Conservation (phyloP, 306 rosid genomes). For the Prunus campanulata region DNA sequence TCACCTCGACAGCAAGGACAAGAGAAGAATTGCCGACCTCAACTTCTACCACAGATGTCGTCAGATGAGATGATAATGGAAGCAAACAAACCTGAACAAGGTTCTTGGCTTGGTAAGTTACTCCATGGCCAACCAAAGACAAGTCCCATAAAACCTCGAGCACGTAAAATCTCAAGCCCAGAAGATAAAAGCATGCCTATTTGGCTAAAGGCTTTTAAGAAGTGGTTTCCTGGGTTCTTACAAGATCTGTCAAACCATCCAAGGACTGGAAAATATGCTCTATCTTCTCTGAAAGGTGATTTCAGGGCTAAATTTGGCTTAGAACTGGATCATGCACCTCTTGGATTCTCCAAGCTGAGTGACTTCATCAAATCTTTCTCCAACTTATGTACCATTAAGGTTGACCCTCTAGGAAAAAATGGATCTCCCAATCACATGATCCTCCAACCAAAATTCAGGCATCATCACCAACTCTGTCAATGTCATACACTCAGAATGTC, state of each 20-base stretch:
- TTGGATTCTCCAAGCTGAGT: conserved; percentile 41
- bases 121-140: conserved; percentile 4
- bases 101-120: conserved; percentile 23
- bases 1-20: conserved; percentile 7
- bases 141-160: conserved; percentile 17
- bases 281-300: conserved; percentile 42
- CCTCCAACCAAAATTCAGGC: conserved; percentile 25
- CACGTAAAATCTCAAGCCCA: not conserved
- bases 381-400: conserved; percentile 25
- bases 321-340: conserved; percentile 37
- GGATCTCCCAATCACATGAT: conserved; percentile 37
- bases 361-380: conserved; percentile 38
- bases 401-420: conserved; percentile 18
- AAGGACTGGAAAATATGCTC: conserved; percentile 35
- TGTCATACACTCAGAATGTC: not conserved
- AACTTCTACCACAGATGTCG: conserved; percentile 4
- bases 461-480: conserved; percentile 1
- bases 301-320: conserved; percentile 32
- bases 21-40: conserved; percentile 8
- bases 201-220: conserved; percentile 39
- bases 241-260: conserved; percentile 22
- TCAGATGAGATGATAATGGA: conserved; percentile 11
- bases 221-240: conserved; percentile 40
- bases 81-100: conserved; percentile 17
- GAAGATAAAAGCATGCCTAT: conserved; percentile 20